Conservation (phyloP, 2,329 filamentous ascomycete species). For the Chrysoporthe puriensis region DNA sequence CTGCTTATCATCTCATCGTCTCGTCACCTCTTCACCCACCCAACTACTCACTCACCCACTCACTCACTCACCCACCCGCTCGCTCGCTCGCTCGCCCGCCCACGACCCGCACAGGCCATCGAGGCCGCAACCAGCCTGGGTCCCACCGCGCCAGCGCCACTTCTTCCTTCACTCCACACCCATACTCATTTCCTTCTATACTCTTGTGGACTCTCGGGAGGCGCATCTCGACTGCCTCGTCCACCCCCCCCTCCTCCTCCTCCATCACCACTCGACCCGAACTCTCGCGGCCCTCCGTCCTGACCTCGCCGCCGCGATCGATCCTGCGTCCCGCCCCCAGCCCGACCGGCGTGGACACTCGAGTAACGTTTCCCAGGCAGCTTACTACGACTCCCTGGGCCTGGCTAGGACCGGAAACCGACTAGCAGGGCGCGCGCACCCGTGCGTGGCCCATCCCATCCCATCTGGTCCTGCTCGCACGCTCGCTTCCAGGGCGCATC, state of each 20-base stretch:
- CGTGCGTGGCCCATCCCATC: neutral
- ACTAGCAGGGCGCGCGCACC: neutral
- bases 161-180: constrained; percentile 5
- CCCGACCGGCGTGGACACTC: neutral
- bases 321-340: neutral
- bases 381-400: neutral
- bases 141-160: constrained; percentile 11
- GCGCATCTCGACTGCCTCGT: constrained; percentile 13
- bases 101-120: constrained; percentile 6
- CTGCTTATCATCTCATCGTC: constrained; percentile 7
- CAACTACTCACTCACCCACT: too few species aligned
- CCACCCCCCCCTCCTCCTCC: constrained; percentile 11
- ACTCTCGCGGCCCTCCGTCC: neutral
- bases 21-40: neutral
- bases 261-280: neutral
- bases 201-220: neutral
- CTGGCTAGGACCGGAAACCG: constrained; percentile 2
- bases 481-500: neutral
- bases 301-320: neutral
- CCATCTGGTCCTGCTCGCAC: neutral
- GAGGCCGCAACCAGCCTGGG: constrained; percentile 7
- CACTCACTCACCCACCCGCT: too few species aligned
- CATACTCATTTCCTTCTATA: constrained; percentile 7
- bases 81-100: neutral
- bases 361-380: neutral